Evolutionary conservation across 352 stramenopile species (phyloP), one percentile per base, ranked within the genome.

Genomic region (Phytopythium delawarense): DNA sequence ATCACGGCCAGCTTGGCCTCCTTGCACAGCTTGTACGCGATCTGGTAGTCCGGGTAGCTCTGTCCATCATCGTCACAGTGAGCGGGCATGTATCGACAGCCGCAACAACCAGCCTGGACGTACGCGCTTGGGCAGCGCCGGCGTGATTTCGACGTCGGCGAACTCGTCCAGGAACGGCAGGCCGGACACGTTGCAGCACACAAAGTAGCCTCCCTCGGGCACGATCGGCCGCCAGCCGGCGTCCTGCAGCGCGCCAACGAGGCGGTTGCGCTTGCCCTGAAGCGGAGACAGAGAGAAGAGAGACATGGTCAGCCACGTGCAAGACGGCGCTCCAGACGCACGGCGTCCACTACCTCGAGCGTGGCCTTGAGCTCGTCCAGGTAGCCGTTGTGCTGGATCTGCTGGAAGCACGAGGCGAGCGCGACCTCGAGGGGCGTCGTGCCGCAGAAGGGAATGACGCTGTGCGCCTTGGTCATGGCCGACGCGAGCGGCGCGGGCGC

Each of bases 171-270:
- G 90, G 60, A 87, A 81, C 12, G 76, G 74, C 48, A 92, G 69
- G 32, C 77, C 66, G 15, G 82, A 76, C 16, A 93, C 83, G 64
- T 96, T 87, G 68, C 85, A 94, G 66, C 83, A 92, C 34, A 99
- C 89, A 63, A 99, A 99, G 76, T 99, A 99, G 35, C 96, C 96
- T 6, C 96, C 96, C 52, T 98, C 74, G 0, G 96, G 95, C 0
- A 97, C 79, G 48, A 98, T 97, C 8, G 91, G 93, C 49, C 81
- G 88, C 79, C 96, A 97, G 66, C 89, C 81, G 12, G 85, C 89
- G 2, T 62, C 67, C 35, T 84, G 64, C 2, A 99, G 79, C 9
- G 89, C 85, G 3, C 77, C 75, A 1, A 89, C 88, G 23, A 99
- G 77, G 7, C 88, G 78, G 56, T 96, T 69, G 52, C 95, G 80